Base-by-base conservation (phyloP, 805 yeast species). In the Yamadazyma ubonensis region DNA sequence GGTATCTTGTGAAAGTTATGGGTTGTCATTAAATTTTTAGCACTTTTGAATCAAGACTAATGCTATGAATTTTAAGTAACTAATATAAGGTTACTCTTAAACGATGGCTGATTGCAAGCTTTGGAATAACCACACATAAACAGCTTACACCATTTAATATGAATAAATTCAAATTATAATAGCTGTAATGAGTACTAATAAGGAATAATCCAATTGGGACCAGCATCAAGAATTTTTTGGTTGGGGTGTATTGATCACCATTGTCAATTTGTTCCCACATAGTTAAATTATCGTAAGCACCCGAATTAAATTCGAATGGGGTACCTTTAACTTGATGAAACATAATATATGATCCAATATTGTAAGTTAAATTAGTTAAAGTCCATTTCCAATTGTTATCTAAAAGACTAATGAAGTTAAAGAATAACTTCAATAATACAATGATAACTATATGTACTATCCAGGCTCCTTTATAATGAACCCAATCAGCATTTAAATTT, bases 201-300 rank as follows among this genome's bases (percentile, higher is more conserved):
- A 91, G 71, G 53, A 91, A 91, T 54, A 93, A 71, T 6, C 79
- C 81, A 48, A 93, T 86, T 19, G 99, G 99, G n/a, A 93, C 96
- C 36, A 86, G 81, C 67, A 91, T 77, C 49, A 91, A 70, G 57
- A 89, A 91, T 64, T 91, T 91, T 71, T 93, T 90, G 27, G 96
- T 82, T 9, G 99, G 99, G 0, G 99, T 93, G 61, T 90, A 91
- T 62, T 89, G 95, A 57, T 89, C 97, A 43, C 98, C 99, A 54
- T 90, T 81, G 61, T 86, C 95, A 43, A 84, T 83, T 64, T 91
- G 99, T 64, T 91, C 99, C 99, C 99, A 91, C 97, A 91, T 88
- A 16, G 96, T 93, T 50, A 91, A 73, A 55, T 87, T 83, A 59
- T 91, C 99, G 63, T 85, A 93, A 0, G 97, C 98, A 30, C 99